Percentiles rank a stretch among this genome's conserved stretches.
These are phyloP conservation scores for Pisolithus thermaeus DNA, from an alignment of 1,284 basidiomycete genomes.

Conservation along the genomic window DNA sequence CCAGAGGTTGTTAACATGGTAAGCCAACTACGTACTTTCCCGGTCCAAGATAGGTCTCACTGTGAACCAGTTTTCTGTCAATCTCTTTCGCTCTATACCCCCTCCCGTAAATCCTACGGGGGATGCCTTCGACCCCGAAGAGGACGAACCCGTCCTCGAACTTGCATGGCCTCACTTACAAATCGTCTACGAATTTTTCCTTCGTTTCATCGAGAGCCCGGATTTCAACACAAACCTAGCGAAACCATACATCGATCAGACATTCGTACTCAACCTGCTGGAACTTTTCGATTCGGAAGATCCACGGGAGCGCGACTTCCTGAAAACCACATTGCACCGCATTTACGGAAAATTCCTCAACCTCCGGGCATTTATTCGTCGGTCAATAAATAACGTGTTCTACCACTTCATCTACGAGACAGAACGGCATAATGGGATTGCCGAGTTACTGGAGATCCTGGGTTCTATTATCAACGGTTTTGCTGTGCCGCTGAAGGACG, in stretches of 20 bases:
- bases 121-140: constrained; percentile 98
- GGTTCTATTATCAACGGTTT: constrained; percentile 99
- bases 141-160: constrained; percentile 98
- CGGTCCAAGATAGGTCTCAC: constrained; percentile 10
- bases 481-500: constrained; percentile 95
- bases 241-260: constrained; percentile 96
- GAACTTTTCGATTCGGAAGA: constrained; percentile 99
- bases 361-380: constrained; percentile 95
- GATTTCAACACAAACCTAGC: constrained; percentile 99
- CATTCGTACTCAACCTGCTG: constrained; percentile 92
- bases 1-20: constrained; percentile 99
- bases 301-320: constrained; percentile 96
- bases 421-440: constrained; percentile 98
- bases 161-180: constrained; percentile 99
- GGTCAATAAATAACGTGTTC: constrained; percentile 99
- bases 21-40: constrained; percentile 20
- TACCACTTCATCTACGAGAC: constrained; percentile 99
- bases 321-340: constrained; percentile 97
- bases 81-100: constrained; percentile 99
- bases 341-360: constrained; percentile 99
- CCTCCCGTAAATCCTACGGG: constrained; percentile 97
- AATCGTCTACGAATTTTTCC: constrained; percentile 99
- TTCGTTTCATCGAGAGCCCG: constrained; percentile 95
- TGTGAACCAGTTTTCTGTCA: constrained; percentile 77
- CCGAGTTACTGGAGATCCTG: constrained; percentile 96